Evolutionary conservation across 139 green algal species (phyloP), one percentile per base, ranked within the genome.

Genomic region (Chlorella sorokiniana): DNA sequence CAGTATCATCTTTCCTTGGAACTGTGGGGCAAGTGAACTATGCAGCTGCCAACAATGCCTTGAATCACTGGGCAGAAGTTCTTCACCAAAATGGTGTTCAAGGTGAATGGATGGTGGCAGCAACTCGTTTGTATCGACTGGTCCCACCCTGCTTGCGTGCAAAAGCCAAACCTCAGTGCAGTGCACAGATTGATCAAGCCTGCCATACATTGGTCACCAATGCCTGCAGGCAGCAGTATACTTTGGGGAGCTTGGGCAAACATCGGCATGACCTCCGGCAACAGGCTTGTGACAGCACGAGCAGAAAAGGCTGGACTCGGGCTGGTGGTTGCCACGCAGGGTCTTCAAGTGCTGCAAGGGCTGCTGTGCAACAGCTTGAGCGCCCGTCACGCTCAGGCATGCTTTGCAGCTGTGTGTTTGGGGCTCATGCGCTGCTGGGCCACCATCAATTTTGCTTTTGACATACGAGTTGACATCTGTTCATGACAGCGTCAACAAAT

Each of bases 211-310:
- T n/a, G n/a, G n/a, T n/a, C n/a, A n/a, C n/a, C n/a, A n/a, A n/a
- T n/a, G n/a, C n/a, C 27, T 44, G 37, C 54, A 81, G 74, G 59
- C 4, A 70, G 86, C 18, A 92, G 86, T 54, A 77, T 94, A 61
- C 91, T 95, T 83, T 95, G 91, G 91, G 92, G 92, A 29, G 91
- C 92, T 8, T 94, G 91, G 92, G 85, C 88, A 3, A 90, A 88
- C 29, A 86, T 76, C 20, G 92, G 92, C 72, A 94, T 94, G 91
- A 89, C 91, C 23, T 52, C 68, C 9, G 25, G 51, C 72, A 69
- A 37, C 37, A 10, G 51, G 8, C 35, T 22, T 4, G 72, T 68
- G 52, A 1, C 68, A 3, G 23, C 35, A 0, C 51, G 72, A 10
- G 54, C 37, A 18, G 33, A 68, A 5, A 33, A 33, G 20, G 35